These are phyloP conservation scores for Candida frijolesensis DNA, from an alignment of 1,139 yeast species.

Conservation along the genomic window DNA sequence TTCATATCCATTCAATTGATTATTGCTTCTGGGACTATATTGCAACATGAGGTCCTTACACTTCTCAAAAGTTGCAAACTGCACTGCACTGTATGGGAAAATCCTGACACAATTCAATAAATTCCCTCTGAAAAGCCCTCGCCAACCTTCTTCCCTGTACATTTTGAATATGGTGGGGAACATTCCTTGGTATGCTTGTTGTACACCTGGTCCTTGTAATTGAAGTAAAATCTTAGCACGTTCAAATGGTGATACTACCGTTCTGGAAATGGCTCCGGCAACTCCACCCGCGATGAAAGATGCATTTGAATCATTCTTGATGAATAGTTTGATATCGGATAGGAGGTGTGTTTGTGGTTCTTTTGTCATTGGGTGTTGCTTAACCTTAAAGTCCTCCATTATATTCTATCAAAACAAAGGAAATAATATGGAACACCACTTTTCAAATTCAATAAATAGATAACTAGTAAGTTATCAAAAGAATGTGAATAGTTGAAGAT, in stretches of 20 bases:
- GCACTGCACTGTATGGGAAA: conserved; percentile 94
- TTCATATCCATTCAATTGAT: conserved; percentile 48
- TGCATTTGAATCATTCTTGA: conserved; percentile 54
- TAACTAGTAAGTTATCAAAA: too few relatives aligned
- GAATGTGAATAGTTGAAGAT: too few relatives aligned
- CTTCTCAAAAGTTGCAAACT: conserved; percentile 82
- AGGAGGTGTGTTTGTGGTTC: conserved; percentile 8
- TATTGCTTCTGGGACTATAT: conserved; percentile 23
- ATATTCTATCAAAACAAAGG: not conserved
- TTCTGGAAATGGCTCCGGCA: conserved; percentile 92
- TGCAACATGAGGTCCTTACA: conserved; percentile 52
- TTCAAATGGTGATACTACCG: conserved; percentile 94
- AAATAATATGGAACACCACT: not conserved
- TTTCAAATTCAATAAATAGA: too few relatives aligned
- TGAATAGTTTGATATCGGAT: conserved; percentile 25
- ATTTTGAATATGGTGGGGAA: conserved; percentile 73
- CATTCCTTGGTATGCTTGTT: conserved; percentile 70
- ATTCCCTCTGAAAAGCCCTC: conserved; percentile 88
- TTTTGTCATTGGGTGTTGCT: conserved; percentile 8
- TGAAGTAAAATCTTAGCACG: conserved; percentile 91
- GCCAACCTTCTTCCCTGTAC: conserved; percentile 88
- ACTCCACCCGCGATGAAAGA: conserved; percentile 63
- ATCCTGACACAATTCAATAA: conserved; percentile 87
- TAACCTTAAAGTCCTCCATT: conserved; percentile 12
- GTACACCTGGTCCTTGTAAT: conserved; percentile 75